phyloP scores from a whole-genome alignment of 768 basidiomycete species.

The Rhodotorula diobovata region DNA sequence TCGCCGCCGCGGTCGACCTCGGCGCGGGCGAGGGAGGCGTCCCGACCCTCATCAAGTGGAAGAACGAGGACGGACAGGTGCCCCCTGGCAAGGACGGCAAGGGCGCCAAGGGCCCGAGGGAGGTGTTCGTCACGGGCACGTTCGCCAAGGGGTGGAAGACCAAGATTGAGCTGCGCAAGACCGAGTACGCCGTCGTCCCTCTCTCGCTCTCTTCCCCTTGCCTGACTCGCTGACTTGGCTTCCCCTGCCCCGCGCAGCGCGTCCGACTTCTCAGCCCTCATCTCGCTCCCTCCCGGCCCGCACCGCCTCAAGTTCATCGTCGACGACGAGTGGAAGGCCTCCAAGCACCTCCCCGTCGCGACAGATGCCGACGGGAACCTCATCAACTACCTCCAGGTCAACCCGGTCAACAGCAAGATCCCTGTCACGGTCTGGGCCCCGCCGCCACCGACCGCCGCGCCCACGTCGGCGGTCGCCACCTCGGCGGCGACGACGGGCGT shows the following conservation, averaged over 20 bases:
- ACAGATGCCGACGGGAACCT: constrained; percentile 84
- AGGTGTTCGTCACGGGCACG: constrained; percentile 44
- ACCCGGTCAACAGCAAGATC: constrained; percentile 22
- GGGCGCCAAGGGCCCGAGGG: constrained; percentile 33
- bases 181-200: constrained; percentile 34
- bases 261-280: constrained; percentile 43
- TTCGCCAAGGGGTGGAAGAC: constrained; percentile 44
- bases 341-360: constrained; percentile 64
- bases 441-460: not conserved
- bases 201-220: not conserved
- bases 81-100: not conserved
- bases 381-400: constrained; percentile 81
- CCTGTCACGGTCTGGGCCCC: not conserved
- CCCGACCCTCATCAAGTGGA: constrained; percentile 44
- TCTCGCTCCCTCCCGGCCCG: constrained; percentile 71
- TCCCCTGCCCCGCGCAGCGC: constrained; percentile 4
- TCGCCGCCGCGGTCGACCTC: constrained; percentile 42
- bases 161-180: constrained; percentile 44
- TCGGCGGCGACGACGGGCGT: constrained; percentile 9
- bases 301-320: constrained; percentile 94
- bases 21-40: constrained; percentile 42
- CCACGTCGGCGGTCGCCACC: not conserved
- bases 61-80: constrained; percentile 38
- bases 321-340: constrained; percentile 74
- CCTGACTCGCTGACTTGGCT: not conserved